Conservation (phyloP, 2,329 filamentous ascomycete genomes). For the Aspergillus quadricinctus region DNA sequence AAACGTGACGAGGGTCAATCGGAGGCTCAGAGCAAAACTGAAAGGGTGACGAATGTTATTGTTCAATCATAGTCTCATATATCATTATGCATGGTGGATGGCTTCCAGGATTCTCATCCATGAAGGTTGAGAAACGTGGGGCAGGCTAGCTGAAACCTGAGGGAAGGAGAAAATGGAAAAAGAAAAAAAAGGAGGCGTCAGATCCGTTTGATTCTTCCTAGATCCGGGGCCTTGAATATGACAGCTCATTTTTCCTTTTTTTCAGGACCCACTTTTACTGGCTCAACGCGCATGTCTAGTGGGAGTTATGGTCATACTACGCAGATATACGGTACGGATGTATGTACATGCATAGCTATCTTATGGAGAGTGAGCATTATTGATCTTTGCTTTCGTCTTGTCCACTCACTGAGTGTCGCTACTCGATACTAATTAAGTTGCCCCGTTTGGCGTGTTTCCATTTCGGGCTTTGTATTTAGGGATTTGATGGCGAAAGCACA, state of each 20-base stretch:
- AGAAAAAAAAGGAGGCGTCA: neutral
- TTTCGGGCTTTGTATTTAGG: neutral
- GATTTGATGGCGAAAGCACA: neutral
- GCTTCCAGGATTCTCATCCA: neutral
- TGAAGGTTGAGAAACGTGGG: neutral
- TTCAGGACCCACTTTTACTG: constrained; percentile 3
- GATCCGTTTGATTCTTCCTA: constrained; percentile 7
- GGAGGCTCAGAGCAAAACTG: neutral
- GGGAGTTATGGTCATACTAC: neutral
- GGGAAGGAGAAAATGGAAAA: neutral
- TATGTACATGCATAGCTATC: neutral
- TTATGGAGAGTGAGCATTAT: neutral
- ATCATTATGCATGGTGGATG: neutral
- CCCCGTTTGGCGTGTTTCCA: neutral
- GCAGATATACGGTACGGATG: neutral
- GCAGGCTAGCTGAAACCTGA: neutral
- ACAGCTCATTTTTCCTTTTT: constrained; percentile 25
- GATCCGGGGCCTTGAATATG: constrained; percentile 22
- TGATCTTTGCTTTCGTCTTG: neutral
- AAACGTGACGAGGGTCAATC: neutral
- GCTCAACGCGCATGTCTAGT: constrained; percentile 1
- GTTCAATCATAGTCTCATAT: neutral
- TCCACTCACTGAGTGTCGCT: neutral
- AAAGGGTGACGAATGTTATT: neutral
- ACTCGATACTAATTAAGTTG: neutral